Base-by-base conservation (phyloP, 169 alveolate species). In the Babesia gibsoni region DNA sequence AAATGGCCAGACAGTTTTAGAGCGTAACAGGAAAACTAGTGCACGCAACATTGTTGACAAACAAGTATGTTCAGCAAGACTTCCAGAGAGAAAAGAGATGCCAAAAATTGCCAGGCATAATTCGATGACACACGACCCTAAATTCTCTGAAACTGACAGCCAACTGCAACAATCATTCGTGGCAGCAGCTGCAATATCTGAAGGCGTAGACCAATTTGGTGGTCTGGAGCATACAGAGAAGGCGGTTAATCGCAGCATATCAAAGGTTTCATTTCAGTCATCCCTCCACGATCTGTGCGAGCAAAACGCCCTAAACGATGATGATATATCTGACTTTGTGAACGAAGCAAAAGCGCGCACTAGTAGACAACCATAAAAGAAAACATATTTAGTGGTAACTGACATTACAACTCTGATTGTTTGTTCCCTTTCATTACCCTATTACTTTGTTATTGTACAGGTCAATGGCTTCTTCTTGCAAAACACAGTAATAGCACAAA, bases 311-410 rank as follows among this genome's bases (percentile, higher is more conserved):
- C 52, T 75, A 20, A 64, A 53, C 33, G 39, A 30, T 49, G 79
- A 75, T 29, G 84, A 75, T 42, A 75, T 75, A 33, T 65, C 77
- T 10, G 84, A 65, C 12, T 52, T 75, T 10, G 84, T 75, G 14
- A 75, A 64, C 72, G 84, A 75, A 10, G 84, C 84, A n/a, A 75
- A 53, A 25, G 45, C 53, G 32, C 52, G 72, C 30, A 45, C 72
- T 35, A 22, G 61, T 29, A n/a, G n/a, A n/a, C n/a, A n/a, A n/a
- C n/a, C n/a, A n/a, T n/a, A n/a, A n/a, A n/a, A n/a, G n/a, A n/a
- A n/a, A n/a, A n/a, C n/a, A n/a, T n/a, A n/a, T n/a, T n/a, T n/a
- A n/a, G n/a, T n/a, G n/a, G n/a, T n/a, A n/a, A n/a, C n/a, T n/a
- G n/a, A n/a, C n/a, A n/a, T n/a, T n/a, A n/a, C n/a, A n/a, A n/a